phyloP scores from a whole-genome alignment of 495 filamentous ascomycete genomes.

The Hyaloscypha bicolor region DNA sequence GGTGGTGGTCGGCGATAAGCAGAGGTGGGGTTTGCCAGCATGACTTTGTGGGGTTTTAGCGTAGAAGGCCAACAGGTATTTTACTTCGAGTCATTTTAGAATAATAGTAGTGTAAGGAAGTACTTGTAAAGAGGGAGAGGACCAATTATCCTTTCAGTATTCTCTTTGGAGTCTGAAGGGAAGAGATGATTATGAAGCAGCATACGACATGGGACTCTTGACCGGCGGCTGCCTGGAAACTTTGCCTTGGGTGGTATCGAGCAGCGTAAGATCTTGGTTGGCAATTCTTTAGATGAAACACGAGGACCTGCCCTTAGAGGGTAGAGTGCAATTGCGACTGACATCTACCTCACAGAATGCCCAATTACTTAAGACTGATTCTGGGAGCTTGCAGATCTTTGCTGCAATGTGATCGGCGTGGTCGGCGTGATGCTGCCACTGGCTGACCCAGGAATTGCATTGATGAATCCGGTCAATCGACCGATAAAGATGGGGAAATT shows the following conservation, averaged over 20 bases:
- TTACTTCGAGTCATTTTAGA: slow-evolving; percentile 4
- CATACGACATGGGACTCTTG: background rate
- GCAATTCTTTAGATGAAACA: background rate
- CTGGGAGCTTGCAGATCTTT: background rate
- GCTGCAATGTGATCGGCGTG: background rate
- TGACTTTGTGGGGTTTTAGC: slow-evolving; percentile 58
- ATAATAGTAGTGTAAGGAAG: background rate
- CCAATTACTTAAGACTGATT: background rate
- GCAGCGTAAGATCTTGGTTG: background rate
- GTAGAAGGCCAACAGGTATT: slow-evolving; percentile 45
- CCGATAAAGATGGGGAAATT: too few relatives aligned
- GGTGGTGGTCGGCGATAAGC: slow-evolving; percentile 53
- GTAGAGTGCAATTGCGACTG: background rate
- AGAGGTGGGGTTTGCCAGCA: slow-evolving; percentile 60
- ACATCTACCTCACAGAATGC: background rate
- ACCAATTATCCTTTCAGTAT: background rate
- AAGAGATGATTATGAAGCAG: background rate
- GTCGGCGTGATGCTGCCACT: background rate
- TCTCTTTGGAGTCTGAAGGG: background rate
- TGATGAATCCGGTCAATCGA: too few relatives aligned
- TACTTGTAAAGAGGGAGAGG: background rate
- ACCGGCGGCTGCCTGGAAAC: background rate
- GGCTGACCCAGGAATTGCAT: too few relatives aligned
- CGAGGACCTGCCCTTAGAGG: background rate
- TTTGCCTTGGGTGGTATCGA: background rate